phyloP scores from a whole-genome alignment of 2,329 filamentous ascomycete species.

The Fusarium kyushuense region DNA sequence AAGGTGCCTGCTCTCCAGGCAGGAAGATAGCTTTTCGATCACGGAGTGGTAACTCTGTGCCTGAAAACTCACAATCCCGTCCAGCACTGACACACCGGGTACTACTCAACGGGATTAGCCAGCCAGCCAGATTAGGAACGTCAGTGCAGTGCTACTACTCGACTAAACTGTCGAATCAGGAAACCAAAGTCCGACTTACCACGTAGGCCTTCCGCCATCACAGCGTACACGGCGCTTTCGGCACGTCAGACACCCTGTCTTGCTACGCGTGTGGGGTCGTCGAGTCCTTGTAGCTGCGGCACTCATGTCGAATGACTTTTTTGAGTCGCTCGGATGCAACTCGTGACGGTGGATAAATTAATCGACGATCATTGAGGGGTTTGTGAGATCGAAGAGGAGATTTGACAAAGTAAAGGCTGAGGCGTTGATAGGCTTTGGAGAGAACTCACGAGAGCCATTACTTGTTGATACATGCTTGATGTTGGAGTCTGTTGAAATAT shows the following conservation, averaged over 20 bases:
- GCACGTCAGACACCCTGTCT: conserved; percentile 39
- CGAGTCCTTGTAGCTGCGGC: conserved; percentile 18
- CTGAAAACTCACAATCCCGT: conserved; percentile 34
- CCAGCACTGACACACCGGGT: conserved; percentile 26
- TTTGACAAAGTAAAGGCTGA: neutral
- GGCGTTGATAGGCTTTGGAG: neutral
- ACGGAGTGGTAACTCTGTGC: conserved; percentile 37
- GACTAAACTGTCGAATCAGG: neutral
- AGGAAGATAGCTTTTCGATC: conserved; percentile 37
- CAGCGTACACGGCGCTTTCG: conserved; percentile 43
- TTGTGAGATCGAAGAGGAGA: neutral
- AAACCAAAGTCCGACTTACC: conserved; percentile 26
- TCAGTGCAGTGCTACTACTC: neutral
- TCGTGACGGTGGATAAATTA: neutral
- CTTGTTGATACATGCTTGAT: neutral
- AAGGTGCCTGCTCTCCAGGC: conserved; percentile 43
- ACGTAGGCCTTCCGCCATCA: conserved; percentile 35
- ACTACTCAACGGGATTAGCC: conserved; percentile 6
- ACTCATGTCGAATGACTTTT: neutral
- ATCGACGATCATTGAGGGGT: neutral
- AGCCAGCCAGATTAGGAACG: neutral
- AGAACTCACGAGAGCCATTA: neutral
- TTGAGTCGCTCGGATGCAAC: neutral
- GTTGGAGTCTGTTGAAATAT: too few relatives aligned
- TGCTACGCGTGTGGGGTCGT: conserved; percentile 40